Evolutionary conservation across 192 early-diverging fungal species (phyloP).

Genomic region (Entomortierella parvispora): DNA sequence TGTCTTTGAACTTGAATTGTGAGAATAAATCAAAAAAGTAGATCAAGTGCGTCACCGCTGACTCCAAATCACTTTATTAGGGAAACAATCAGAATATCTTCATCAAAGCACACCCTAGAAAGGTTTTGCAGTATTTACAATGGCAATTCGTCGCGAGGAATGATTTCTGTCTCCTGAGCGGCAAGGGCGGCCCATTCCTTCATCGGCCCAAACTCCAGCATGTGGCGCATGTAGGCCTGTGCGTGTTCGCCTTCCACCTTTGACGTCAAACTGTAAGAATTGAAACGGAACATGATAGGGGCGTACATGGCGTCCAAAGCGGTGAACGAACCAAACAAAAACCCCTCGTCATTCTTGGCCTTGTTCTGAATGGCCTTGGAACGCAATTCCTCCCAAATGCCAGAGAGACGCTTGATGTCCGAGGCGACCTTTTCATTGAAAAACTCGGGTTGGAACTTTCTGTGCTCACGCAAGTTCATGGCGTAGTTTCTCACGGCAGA

Average conservation of each 20-base stretch:
- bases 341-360: constrained; percentile 35
- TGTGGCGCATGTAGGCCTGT: constrained; percentile 20
- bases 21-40: too few relatives aligned
- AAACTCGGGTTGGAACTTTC: constrained; percentile 18
- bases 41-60: too few relatives aligned
- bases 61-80: too few relatives aligned
- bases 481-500: constrained; percentile 26
- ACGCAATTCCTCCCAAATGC: constrained; percentile 46
- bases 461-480: constrained; percentile 38
- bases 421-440: constrained; percentile 16
- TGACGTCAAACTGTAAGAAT: constrained; percentile 6
- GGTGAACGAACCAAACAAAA: constrained; percentile 52
- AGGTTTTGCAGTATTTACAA: too few relatives aligned
- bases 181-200: constrained; percentile 39
- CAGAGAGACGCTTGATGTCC: constrained; percentile 20
- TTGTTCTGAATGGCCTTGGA: constrained; percentile 30
- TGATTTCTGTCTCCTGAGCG: constrained; percentile 25
- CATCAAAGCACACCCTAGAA: too few relatives aligned
- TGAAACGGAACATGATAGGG: constrained; percentile 37
- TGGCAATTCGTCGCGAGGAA: constrained; percentile 32
- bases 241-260: constrained; percentile 33
- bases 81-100: too few relatives aligned
- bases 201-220: constrained; percentile 25
- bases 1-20: too few relatives aligned
- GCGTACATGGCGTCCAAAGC: constrained; percentile 55